A percentile compares a stretch with the other conserved stretches of the same genome.
These are phyloP conservation scores for Neoscytalidium dimidiatum DNA, from an alignment of 2,329 filamentous ascomycete genomes.

Conservation along the genomic window DNA sequence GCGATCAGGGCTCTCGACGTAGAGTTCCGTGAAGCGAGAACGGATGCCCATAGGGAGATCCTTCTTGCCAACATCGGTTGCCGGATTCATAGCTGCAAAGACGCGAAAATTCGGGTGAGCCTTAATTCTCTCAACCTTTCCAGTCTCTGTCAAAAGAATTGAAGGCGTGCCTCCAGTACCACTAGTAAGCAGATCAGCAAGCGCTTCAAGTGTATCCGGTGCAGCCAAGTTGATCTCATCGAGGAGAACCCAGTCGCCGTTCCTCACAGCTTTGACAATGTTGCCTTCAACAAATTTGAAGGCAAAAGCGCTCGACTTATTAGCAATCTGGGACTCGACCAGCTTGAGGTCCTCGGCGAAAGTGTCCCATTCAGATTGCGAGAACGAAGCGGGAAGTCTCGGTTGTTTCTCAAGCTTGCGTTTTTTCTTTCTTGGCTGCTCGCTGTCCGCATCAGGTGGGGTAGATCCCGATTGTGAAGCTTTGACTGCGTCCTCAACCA, in stretches of 20 bases:
- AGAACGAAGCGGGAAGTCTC: slow-evolving; percentile 34
- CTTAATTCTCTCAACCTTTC: slow-evolving; percentile 84
- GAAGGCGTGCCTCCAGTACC: slow-evolving; percentile 74
- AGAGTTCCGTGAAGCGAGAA: slow-evolving; percentile 93
- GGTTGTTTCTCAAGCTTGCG: slow-evolving; percentile 60
- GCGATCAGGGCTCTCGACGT: slow-evolving; percentile 85
- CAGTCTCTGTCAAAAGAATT: slow-evolving; percentile 87
- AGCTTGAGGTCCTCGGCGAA: slow-evolving; percentile 75
- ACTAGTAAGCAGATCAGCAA: slow-evolving; percentile 81
- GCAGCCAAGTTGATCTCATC: slow-evolving; percentile 98
- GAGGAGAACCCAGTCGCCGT: slow-evolving; percentile 94
- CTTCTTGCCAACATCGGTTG: slow-evolving; percentile 94
- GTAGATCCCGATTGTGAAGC: slow-evolving; percentile 7
- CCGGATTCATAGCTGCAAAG: slow-evolving; percentile 98
- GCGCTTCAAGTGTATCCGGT: slow-evolving; percentile 89
- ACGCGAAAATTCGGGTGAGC: slow-evolving; percentile 93
- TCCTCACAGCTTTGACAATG: slow-evolving; percentile 91
- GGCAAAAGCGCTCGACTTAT: slow-evolving; percentile 74
- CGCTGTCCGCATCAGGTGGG: not conserved
- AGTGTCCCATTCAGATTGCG: slow-evolving; percentile 75
- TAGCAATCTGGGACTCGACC: slow-evolving; percentile 77
- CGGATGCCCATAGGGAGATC: slow-evolving; percentile 86
- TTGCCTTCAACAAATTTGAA: slow-evolving; percentile 97
- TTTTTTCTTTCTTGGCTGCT: slow-evolving; percentile 65
- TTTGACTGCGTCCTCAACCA: slow-evolving; percentile 64